Base-by-base conservation (phyloP, 768 basidiomycete species). In the Myochromella boudieri region DNA sequence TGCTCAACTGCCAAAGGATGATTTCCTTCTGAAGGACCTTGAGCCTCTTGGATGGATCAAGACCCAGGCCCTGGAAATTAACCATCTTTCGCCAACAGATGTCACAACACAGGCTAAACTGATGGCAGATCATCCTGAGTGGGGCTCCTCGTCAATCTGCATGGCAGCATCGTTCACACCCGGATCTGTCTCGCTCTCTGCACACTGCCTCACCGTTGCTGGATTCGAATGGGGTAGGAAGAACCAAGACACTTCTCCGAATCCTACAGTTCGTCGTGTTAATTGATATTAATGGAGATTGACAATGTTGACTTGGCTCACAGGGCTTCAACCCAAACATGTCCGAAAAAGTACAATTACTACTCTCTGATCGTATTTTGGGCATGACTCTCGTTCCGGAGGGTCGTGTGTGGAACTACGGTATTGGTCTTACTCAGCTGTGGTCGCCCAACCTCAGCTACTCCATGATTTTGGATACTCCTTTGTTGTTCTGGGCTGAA, bases 191-290 rank as follows among this genome's bases (percentile, higher is more conserved):
- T 97, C 95, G 17, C 70, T 99, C 32, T 94, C 93, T 20, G 87
- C 95, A 0, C 95, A 97, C 71, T 89, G 85, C 25, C 71, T 98
- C 40, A 86, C 87, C 4, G 84, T 95, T 7, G 82, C 87, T 49
- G 97, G 95, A 12, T 98, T 98, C 63, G 97, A 99, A 60, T 98
- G 95, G 95, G 95, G 95, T 32, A 76, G 95, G 57, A 97, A 97
- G 74, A 95, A 95, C 56, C 70, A 77, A 56, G 93, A 95, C 59
- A 89, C 81, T 33, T 87, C 91, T 28, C 76, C 81, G 28, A 92
- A 91, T 62, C 91, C 92, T 49, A 72, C 84, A 1, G 81, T 82
- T 55, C 56, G 74, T 63, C 15, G 25, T 29, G 24, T 24, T 31
- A 29, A 34, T 11, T 51, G 3, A 6, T 37, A 18, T 37, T 34